Evolutionary conservation across 352 stramenopile species (phyloP).

Genomic region (Pythium sp.): DNA sequence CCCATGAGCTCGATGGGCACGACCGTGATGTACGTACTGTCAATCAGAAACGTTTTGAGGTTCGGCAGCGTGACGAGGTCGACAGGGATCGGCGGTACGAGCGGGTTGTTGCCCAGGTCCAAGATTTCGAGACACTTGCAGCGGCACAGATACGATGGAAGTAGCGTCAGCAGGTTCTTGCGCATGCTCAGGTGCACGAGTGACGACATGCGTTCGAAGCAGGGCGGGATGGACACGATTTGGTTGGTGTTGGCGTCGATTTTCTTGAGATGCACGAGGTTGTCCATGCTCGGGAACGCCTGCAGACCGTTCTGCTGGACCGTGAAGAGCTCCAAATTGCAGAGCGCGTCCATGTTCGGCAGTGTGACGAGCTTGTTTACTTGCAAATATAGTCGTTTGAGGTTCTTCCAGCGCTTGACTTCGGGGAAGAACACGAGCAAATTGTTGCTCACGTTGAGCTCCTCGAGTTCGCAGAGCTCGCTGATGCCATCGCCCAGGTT

Average conservation of each 20-base stretch:
- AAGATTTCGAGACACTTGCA: constrained; percentile 66
- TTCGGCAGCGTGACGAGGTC: constrained; percentile 42
- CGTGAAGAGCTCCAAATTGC: constrained; percentile 60
- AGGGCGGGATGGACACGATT: constrained; percentile 44
- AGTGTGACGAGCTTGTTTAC: constrained; percentile 48
- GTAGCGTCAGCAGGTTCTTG: constrained; percentile 49
- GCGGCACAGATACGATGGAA: constrained; percentile 41
- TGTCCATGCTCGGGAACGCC: constrained; percentile 59
- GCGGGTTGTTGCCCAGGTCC: constrained; percentile 64
- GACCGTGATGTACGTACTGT: constrained; percentile 40
- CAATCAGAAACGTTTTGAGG: constrained; percentile 68
- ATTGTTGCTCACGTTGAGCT: constrained; percentile 78
- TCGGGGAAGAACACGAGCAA: constrained; percentile 34
- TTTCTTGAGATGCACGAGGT: constrained; percentile 60
- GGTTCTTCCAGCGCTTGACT: constrained; percentile 49
- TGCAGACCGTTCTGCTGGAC: constrained; percentile 61
- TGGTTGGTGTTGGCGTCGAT: constrained; percentile 78
- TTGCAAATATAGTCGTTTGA: constrained; percentile 56
- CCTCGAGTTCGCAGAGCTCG: constrained; percentile 52
- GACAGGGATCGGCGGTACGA: constrained; percentile 37
- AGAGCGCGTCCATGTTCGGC: constrained; percentile 43
- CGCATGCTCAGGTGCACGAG: constrained; percentile 67
- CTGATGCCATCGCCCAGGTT: constrained; percentile 44
- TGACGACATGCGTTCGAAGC: constrained; percentile 50
- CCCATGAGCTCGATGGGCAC: constrained; percentile 67